Evolutionary conservation across 2,329 filamentous ascomycete genomes (phyloP).

Genomic region (Penicillium freii): DNA sequence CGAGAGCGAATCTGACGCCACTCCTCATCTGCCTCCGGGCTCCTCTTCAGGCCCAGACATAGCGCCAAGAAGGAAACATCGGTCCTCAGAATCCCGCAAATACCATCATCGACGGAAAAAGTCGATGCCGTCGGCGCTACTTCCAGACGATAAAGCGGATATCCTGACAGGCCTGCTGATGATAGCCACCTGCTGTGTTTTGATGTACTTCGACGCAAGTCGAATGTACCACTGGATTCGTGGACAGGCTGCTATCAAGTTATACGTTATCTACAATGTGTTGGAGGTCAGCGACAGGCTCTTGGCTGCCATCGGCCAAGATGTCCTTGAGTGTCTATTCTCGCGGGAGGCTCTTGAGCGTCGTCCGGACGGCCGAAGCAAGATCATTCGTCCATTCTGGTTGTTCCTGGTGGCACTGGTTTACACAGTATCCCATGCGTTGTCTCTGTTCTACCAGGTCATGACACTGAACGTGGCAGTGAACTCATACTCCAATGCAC

Average conservation of each 20-base stretch:
- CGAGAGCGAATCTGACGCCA: constrained; percentile 22
- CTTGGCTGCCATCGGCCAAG: constrained; percentile 87
- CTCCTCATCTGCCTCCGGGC: constrained; percentile 16
- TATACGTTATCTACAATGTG: constrained; percentile 98
- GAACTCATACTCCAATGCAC: constrained; percentile 95
- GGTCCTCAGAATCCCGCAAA: constrained; percentile 37
- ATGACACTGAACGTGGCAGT: constrained; percentile 97
- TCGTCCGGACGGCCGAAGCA: constrained; percentile 83
- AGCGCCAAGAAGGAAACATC: constrained; percentile 27
- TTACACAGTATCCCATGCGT: constrained; percentile 86
- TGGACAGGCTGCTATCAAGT: constrained; percentile 92
- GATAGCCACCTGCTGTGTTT: constrained; percentile 74
- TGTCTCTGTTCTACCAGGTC: constrained; percentile 92
- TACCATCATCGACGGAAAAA: constrained; percentile 68
- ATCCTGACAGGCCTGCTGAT: constrained; percentile 88
- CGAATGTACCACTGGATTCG: constrained; percentile 98
- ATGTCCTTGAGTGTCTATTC: constrained; percentile 93
- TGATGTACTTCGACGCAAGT: constrained; percentile 92
- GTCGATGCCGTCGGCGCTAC: constrained; percentile 79
- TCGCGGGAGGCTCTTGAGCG: constrained; percentile 89
- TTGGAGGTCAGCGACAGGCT: constrained; percentile 86
- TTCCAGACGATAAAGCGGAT: constrained; percentile 91
- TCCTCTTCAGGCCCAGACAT: constrained; percentile 18
- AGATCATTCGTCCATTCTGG: constrained; percentile 81
- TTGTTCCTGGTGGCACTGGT: constrained; percentile 84